A percentile compares a stretch with the other conserved stretches of the same genome.
phyloP scores from a whole-genome alignment of 371 early-diverging fungal genomes.

The Phascolomyces articulosus region DNA sequence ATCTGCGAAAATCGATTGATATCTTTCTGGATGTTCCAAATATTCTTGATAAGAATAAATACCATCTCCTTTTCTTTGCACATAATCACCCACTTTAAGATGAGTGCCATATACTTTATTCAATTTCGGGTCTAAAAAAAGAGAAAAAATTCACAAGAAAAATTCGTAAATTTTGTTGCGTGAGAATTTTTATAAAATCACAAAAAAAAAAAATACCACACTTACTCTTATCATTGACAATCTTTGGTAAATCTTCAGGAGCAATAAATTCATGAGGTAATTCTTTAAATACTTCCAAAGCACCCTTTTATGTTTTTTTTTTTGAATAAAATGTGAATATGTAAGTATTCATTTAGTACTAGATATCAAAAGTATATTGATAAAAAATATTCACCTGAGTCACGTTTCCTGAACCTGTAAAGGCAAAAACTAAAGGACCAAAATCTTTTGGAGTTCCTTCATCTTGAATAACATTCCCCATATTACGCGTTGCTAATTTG shows the following conservation, averaged over 20 bases:
- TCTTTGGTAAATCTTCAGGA: constrained; percentile 75
- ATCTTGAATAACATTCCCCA: constrained; percentile 81
- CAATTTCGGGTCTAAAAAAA: constrained; percentile 54
- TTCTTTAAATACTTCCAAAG: constrained; percentile 86
- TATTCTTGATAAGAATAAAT: constrained; percentile 69
- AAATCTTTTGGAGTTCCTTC: constrained; percentile 89
- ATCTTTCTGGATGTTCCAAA: constrained; percentile 78
- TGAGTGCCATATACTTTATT: constrained; percentile 81
- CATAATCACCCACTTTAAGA: constrained; percentile 80
- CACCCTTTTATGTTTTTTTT: constrained; percentile 64
- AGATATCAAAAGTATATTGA: no score
- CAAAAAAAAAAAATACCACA: background rate
- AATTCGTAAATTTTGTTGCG: background rate
- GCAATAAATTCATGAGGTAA: constrained; percentile 92
- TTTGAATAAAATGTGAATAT: no score
- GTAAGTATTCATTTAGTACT: no score
- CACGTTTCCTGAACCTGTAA: constrained; percentile 97
- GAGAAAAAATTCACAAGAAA: background rate
- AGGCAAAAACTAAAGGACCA: constrained; percentile 88
- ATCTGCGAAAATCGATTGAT: constrained; percentile 85
- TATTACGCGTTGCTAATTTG: constrained; percentile 68
- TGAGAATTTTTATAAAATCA: background rate
- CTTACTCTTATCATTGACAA: constrained; percentile 71
- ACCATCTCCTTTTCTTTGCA: constrained; percentile 68
- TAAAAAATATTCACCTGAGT: constrained; percentile 57